Evolutionary conservation across 2,329 filamentous ascomycete genomes (phyloP), one percentile per base, ranked within the genome.

Genomic region (Talaromyces marneffei): DNA sequence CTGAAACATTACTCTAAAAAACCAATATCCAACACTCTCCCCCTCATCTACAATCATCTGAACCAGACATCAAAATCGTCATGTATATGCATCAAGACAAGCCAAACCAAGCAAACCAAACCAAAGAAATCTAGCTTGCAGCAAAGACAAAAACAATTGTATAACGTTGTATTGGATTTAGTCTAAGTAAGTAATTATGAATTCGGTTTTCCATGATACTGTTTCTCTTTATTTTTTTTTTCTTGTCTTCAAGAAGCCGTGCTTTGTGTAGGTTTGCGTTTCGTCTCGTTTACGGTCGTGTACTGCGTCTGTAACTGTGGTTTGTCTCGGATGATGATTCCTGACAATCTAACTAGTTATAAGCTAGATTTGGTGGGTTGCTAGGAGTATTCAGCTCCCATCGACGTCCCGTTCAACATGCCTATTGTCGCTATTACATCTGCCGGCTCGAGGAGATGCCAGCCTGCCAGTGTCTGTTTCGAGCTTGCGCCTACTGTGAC

Each of bases 401-500:
- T 52, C 16, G 62, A 63, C 18, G 52, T 63, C 60, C 78, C 82
- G 65, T 83, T 83, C n/a, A 85, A 75, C 65, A 82, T 71, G 27
- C 79, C 78, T 39, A 85, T 75, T 23, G 79, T 79, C 35, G 90
- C 87, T 67, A 97, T 88, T 60, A 97, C 92, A 74, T 97, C 92
- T 62, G 86, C 81, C 0, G 94, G 92, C 73, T 97, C 92, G 8
- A 95, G 82, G 10, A 97, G 79, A 75, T 97, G 92, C 87, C 91
- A 97, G 67, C 86, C 87, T 16, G 94, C 94, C 60, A 95, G 81
- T 2, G 94, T 97, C 70, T 92, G 88, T 80, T 97, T 97, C 60
- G 89, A 92, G 75, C 89, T 94, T 4, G 92, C 89, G 2, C 94
- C 94, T 2, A 97, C 91, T 0, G 92, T 96, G 46, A 96, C 91